Percentiles rank a stretch among this genome's conserved stretches.
Conservation (phyloP, 805 yeast species). For the Yarrowia yakushimensis region DNA sequence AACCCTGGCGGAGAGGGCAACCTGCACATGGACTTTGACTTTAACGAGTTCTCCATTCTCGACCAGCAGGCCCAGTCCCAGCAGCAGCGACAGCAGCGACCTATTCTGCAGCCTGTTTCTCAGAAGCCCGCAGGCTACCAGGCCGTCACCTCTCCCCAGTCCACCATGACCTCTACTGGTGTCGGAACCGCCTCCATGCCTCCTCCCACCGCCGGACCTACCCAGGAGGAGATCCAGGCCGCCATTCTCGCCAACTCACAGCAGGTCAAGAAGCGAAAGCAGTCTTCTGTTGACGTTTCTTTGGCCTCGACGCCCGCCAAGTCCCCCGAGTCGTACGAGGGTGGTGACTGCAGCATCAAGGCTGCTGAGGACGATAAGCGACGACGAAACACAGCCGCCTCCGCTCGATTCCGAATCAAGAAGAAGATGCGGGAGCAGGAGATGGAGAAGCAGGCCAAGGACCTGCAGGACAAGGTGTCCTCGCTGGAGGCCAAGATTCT, state of each 20-base stretch:
- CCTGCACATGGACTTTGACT: conserved; percentile 22
- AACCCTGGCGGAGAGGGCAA: conserved; percentile 6
- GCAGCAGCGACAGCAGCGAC: background rate
- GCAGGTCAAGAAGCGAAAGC: conserved; percentile 17
- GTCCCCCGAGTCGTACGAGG: conserved; percentile 26
- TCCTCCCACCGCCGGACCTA: conserved; percentile 23
- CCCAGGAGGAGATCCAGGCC: conserved; percentile 26
- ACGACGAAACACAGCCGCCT: conserved; percentile 86
- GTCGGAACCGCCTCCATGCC: conserved; percentile 16
- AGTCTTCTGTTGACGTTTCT: conserved; percentile 17
- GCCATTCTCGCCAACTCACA: conserved; percentile 25
- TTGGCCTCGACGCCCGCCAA: background rate
- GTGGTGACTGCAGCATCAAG: conserved; percentile 32
- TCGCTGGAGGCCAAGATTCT: conserved; percentile 69
- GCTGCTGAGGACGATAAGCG: conserved; percentile 65
- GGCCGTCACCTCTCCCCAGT: conserved; percentile 22
- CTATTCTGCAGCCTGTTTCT: conserved; percentile 1
- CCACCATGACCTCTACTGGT: conserved; percentile 24
- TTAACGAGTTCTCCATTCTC: conserved; percentile 22
- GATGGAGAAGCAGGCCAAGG: conserved; percentile 72
- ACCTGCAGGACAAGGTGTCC: conserved; percentile 63
- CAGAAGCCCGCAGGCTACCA: conserved; percentile 13
- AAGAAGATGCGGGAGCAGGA: conserved; percentile 91
- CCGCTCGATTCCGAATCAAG: conserved; percentile 88
- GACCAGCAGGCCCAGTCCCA: background rate